Evolutionary conservation across 441 rosid species (phyloP), one percentile per base, ranked within the genome.

Genomic region (Gossypium gossypioides): DNA sequence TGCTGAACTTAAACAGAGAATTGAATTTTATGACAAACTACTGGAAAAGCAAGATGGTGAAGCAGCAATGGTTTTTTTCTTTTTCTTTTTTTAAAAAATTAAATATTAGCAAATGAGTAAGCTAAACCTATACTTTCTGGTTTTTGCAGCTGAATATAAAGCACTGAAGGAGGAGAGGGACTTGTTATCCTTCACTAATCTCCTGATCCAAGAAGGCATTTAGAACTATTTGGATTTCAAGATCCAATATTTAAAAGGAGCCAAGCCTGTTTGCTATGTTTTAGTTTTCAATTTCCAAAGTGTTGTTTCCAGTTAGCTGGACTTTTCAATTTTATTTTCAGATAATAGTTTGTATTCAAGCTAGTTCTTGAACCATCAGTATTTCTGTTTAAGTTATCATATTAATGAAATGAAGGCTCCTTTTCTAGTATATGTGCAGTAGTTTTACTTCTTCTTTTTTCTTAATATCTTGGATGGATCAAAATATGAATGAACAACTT

Each of bases 81-180:
- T 10, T 8, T 54, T 54, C 27, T 8, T 54, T n/a, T 61, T 15
- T 32, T 3, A 27, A 22, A 22, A 21, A 22, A 25, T 0, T 6
- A 2, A 25, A 58, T 58, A 22, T 16, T 42, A 61, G 32, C 32
- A 27, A 27, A 27, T 27, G 32, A 68, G 29, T 13, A 16, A 42
- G 27, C 63, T 58, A 58, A 25, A 16, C 16, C 34, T 58, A 61
- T 27, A 27, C 6, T 27, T 27, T 27, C 46, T 40, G 40, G 5
- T 68, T 54, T 6, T 50, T 50, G 54, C 54, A 50, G 54, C 19
- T 50, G 54, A 50, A 70, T 76, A 13, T 19, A 13, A 18, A 29
- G 74, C 62, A 9, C 46, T 69, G 76, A 64, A 34, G 69, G 32
- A 73, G 34, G 75, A 76, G 40, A 13, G 62, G 25, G 15, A 48